phyloP scores from a whole-genome alignment of 257 asterid genomes.

The Fraxinus excelsior region DNA sequence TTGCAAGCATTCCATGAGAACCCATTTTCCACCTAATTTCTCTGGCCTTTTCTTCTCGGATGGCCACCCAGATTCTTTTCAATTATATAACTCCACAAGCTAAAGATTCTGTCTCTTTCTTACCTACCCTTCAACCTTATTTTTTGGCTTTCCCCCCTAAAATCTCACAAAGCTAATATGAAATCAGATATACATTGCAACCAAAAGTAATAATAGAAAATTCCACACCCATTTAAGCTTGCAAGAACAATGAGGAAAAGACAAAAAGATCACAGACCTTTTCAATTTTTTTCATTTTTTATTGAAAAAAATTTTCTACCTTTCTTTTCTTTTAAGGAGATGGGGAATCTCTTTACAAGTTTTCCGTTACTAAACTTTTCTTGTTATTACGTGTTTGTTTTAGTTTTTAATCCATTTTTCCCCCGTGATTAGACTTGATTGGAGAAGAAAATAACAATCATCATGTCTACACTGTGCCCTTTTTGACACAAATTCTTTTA shows the following conservation, averaged over 20 bases:
- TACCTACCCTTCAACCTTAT: conserved; percentile 35
- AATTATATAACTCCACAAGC: background rate
- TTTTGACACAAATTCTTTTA: too few relatives aligned
- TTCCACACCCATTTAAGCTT: background rate
- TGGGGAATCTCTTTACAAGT: background rate
- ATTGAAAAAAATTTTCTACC: background rate
- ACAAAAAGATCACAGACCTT: conserved; percentile 12
- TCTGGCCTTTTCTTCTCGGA: background rate
- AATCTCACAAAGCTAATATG: conserved; percentile 5
- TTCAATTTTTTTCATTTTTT: background rate
- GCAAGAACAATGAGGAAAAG: background rate
- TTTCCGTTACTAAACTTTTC: too few relatives aligned
- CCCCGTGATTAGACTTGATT: too few relatives aligned
- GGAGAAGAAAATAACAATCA: too few relatives aligned
- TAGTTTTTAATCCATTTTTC: too few relatives aligned
- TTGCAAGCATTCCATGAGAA: conserved; percentile 72
- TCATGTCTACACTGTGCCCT: too few relatives aligned
- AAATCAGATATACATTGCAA: background rate
- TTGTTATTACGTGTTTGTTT: too few relatives aligned
- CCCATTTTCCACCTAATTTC: conserved; percentile 58
- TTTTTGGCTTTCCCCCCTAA: conserved; percentile 18
- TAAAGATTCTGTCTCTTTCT: conserved; percentile 29
- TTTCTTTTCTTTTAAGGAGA: background rate
- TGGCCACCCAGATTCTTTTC: conserved; percentile 18
- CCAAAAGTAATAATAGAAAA: background rate